Base-by-base conservation (phyloP, 495 filamentous ascomycete species). In the Platismatia glauca region DNA sequence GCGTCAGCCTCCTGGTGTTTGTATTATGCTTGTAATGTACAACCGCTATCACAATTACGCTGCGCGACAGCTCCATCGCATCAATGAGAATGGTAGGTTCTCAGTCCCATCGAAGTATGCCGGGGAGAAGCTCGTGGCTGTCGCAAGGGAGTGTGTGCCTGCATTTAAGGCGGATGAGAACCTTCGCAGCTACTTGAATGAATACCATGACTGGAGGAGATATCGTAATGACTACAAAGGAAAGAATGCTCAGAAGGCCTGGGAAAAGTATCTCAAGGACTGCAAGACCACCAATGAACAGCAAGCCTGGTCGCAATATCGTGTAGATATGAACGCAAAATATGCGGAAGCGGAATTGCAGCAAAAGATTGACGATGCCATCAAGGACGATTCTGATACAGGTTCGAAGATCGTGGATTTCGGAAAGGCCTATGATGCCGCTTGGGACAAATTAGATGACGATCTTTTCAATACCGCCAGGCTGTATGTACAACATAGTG, bases 1-100 rank as follows among this genome's bases (percentile, higher is more conserved):
- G 18, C 75, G 70, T 12, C 75, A 80, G 58, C 80, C 81, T 9
- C 76, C 79, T 0, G 82, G 76, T 5, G 76, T 80, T 11, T 70
- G 70, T 41, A 73, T 72, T 0, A 65, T 84, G 59, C 65, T 78
- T 20, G 64, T 78, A 8, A 72, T 77, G 70, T 78, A 72, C 58
- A 74, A 66, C 48, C 71, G 77, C 4, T 78, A 74, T 61, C 77
- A 79, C 66, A 78, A 79, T 62, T 72, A 75, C 41, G 72, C 70
- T 7, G 77, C 71, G 4, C 64, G 62, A 18, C 64, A 69, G 16
- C 52, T 79, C 55, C 56, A 63, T 5, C 65, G 65, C 18, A 76
- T 79, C 62, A 79, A 79, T 58, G 72, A 79, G 48, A 68, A 68
- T n/a, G 76, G 72, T 3, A 66, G 75, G 7, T 78, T 78, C 64